Percentiles rank a stretch among this genome's conserved stretches.
Evolutionary conservation across 805 yeast genomes (phyloP).

Genomic region (Ogataea populi-albae): DNA sequence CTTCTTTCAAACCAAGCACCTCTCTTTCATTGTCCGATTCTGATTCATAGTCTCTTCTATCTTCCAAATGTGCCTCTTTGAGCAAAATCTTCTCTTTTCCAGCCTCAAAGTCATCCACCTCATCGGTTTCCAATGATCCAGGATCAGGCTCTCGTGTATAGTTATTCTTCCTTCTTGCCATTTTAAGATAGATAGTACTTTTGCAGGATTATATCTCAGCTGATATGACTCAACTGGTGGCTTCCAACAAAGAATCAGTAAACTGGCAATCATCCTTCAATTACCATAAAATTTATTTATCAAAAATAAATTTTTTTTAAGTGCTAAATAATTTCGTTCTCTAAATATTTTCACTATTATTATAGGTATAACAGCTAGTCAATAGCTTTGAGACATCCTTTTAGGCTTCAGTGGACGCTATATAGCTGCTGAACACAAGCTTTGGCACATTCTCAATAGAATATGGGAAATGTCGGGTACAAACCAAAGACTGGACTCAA

Average conservation of each 20-base stretch:
- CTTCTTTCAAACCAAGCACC: conserved; percentile 34
- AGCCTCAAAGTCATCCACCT: conserved; percentile 66
- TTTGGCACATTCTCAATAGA: too few relatives aligned
- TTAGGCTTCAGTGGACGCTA: neutral
- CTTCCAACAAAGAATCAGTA: too few relatives aligned
- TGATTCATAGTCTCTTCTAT: conserved; percentile 20
- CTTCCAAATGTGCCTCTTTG: conserved; percentile 51
- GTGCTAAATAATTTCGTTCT: neutral
- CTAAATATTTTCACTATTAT: conserved; percentile 5
- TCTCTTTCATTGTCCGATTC: conserved; percentile 36
- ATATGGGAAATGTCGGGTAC: conserved; percentile 23
- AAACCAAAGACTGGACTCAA: conserved; percentile 36
- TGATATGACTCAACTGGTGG: too few relatives aligned
- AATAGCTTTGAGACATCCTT: conserved; percentile 1
- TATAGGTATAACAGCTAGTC: conserved; percentile 9
- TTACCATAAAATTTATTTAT: neutral
- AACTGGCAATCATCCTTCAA: too few relatives aligned
- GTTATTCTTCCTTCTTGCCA: conserved; percentile 1
- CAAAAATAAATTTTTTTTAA: conserved; percentile 8
- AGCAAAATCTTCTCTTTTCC: conserved; percentile 55
- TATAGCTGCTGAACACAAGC: conserved; percentile 9
- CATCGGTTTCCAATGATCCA: conserved; percentile 52
- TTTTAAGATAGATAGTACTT: conserved; percentile 1
- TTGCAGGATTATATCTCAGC: too few relatives aligned
- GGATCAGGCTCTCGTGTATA: conserved; percentile 20